Evolutionary conservation across 1,284 basidiomycete species (phyloP).

Genomic region (Sanguinoderma infundibulare): DNA sequence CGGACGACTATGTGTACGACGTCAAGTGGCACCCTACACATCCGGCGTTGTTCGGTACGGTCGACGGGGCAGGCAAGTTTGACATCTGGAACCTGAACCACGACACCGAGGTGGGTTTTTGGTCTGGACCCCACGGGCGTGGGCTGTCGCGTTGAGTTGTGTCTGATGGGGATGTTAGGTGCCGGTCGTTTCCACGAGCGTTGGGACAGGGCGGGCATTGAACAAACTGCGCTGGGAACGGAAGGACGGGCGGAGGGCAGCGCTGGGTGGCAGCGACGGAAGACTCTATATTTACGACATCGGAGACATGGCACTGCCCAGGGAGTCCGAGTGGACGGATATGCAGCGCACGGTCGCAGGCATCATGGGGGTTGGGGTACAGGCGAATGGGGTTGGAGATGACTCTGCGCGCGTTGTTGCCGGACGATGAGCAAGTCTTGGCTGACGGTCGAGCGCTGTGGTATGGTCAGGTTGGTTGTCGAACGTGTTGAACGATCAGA

Average conservation of each 20-base stretch:
- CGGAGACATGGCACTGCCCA: constrained; percentile 84
- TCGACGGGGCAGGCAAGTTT: constrained; percentile 94
- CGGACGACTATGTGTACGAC: constrained; percentile 99
- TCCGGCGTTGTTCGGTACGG: constrained; percentile 92
- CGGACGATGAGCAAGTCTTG: constrained; percentile 41
- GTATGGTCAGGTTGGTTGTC: background rate
- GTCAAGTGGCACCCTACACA: constrained; percentile 97
- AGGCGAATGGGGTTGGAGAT: constrained; percentile 56
- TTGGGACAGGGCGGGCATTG: constrained; percentile 78
- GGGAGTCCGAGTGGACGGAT: constrained; percentile 90
- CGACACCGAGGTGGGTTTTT: constrained; percentile 81
- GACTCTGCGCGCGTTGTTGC: constrained; percentile 47
- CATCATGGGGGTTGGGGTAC: constrained; percentile 59
- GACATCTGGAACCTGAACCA: constrained; percentile 96
- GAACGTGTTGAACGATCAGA: background rate
- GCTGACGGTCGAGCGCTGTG: background rate
- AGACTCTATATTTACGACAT: constrained; percentile 93
- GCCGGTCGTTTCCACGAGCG: constrained; percentile 76
- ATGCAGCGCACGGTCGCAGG: constrained; percentile 81
- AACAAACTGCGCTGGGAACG: constrained; percentile 97
- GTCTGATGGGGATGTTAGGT: constrained; percentile 52
- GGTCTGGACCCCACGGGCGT: background rate
- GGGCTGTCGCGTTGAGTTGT: background rate
- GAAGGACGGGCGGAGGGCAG: constrained; percentile 83
- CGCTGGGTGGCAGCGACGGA: constrained; percentile 91